phyloP scores from a whole-genome alignment of 2,329 filamentous ascomycete species.

The Magnaporthiopsis rhizophila region DNA sequence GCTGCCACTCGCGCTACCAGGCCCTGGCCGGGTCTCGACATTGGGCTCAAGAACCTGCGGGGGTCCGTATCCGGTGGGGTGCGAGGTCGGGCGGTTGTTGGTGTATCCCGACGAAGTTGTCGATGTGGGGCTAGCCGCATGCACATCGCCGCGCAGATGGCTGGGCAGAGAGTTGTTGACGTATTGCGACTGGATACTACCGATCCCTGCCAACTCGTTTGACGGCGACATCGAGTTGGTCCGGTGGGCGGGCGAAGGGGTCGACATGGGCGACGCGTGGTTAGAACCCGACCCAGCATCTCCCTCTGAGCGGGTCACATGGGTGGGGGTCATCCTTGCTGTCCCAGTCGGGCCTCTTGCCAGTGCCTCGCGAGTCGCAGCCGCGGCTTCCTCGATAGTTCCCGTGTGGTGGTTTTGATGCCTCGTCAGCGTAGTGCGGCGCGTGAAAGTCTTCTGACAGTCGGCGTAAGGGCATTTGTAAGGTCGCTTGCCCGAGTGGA shows the following conservation, averaged over 20 bases:
- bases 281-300: slow-evolving; percentile 65
- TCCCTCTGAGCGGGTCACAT: slow-evolving; percentile 58
- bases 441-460: slow-evolving; percentile 97
- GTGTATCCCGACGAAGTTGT: slow-evolving; percentile 56
- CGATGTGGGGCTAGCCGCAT: slow-evolving; percentile 61
- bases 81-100: slow-evolving; percentile 67
- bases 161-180: slow-evolving; percentile 71
- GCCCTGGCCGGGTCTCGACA: slow-evolving; percentile 64
- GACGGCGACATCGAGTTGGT: slow-evolving; percentile 72
- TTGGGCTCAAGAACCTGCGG: slow-evolving; percentile 80
- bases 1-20: slow-evolving; percentile 67
- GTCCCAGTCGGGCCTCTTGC: slow-evolving; percentile 39
- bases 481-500: slow-evolving; percentile 89
- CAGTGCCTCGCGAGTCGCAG: slow-evolving; percentile 77
- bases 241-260: slow-evolving; percentile 76
- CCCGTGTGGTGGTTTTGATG: slow-evolving; percentile 96
- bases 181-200: slow-evolving; percentile 69
- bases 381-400: slow-evolving; percentile 87
- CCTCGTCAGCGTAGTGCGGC: slow-evolving; percentile 86
- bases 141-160: slow-evolving; percentile 71
- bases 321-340: slow-evolving; percentile 25
- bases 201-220: slow-evolving; percentile 63
- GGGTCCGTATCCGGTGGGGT: slow-evolving; percentile 75
- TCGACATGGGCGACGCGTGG: slow-evolving; percentile 67
- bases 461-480: slow-evolving; percentile 98